Evolutionary conservation across 768 basidiomycete species (phyloP), one percentile per base, ranked within the genome.

Genomic region (Podaxis sp.): DNA sequence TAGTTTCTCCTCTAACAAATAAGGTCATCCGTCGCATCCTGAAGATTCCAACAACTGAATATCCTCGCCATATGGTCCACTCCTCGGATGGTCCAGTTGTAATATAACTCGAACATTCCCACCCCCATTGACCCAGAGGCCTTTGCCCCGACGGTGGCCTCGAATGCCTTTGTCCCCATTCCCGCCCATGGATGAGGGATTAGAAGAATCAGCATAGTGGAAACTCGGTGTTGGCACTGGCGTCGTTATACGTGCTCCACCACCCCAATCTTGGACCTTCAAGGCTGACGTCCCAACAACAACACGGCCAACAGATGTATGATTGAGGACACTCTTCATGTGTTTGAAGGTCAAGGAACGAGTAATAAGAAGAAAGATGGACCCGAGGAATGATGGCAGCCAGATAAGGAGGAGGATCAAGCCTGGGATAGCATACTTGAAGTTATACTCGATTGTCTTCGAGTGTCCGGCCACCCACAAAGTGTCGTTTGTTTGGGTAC

Each of bases 381-480:
- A 40, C 17, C 52, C 52, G 3, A 55, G 26, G 42, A 61, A 54
- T 15, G 60, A 61, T 44, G 60, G 60, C 7, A 46, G 3, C 60
- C 60, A 61, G n/a, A 61, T 46, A 15, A 46, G 40, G n/a, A 61
- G 28, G 17, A 61, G 60, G 30, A 61, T 11, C n/a, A 61, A 38
- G n/a, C 60, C 60, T 1, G 60, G 60, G 39, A 61, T 61, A 17
- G 60, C 60, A 7, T 55, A 61, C 19, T 33, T 46, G 40, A 61
- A 55, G 19, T 61, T 30, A 30, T 61, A 61, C 11, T 30, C 17
- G 33, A 61, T 53, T 1, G 60, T 46, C 44, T 36, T 61, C 17
- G 48, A 33, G 39, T 48, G 30, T 11, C 26, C 52, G 1, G 60
- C 52, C n/a, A 36, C 60, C 26, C 24, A 46, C 13, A 61, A 0